A percentile compares a stretch with the other conserved stretches of the same genome.
Conservation (phyloP, 2,329 filamentous ascomycete species). For the Sporothrix luriei region DNA sequence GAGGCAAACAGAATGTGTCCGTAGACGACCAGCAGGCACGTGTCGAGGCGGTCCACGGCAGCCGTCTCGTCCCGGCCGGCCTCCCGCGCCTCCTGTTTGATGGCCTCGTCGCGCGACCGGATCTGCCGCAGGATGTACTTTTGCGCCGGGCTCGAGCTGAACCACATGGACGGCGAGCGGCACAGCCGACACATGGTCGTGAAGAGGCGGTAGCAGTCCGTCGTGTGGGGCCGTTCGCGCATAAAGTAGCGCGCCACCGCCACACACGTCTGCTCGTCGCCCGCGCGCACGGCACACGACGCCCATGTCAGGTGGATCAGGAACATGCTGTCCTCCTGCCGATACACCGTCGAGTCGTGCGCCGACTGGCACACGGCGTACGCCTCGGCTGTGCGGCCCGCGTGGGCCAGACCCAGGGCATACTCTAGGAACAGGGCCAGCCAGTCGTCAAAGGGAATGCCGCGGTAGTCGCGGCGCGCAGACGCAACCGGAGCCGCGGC, state of each 20-base stretch:
- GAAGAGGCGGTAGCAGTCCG: constrained; percentile 83
- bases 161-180: constrained; percentile 70
- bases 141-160: constrained; percentile 78
- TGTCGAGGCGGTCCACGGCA: constrained; percentile 64
- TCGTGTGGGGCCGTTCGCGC: constrained; percentile 75
- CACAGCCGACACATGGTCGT: constrained; percentile 75
- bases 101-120: constrained; percentile 77
- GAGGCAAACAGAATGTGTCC: constrained; percentile 86
- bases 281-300: constrained; percentile 77
- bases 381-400: constrained; percentile 68
- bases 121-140: constrained; percentile 92
- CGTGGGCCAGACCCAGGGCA: constrained; percentile 71
- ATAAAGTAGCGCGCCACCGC: constrained; percentile 81
- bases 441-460: constrained; percentile 82
- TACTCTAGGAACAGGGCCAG: constrained; percentile 89
- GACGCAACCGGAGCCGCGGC: constrained; percentile 23
- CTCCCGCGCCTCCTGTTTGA: constrained; percentile 79
- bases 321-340: constrained; percentile 63
- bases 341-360: constrained; percentile 77
- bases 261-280: constrained; percentile 75
- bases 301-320: constrained; percentile 78
- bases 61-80: constrained; percentile 66
- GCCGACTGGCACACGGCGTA: constrained; percentile 81
- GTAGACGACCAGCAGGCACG: constrained; percentile 82
- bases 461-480: constrained; percentile 55